Evolutionary conservation across 306 rosid genomes (phyloP), one percentile per base, ranked within the genome.

Genomic region (Acacia melanoxylon): DNA sequence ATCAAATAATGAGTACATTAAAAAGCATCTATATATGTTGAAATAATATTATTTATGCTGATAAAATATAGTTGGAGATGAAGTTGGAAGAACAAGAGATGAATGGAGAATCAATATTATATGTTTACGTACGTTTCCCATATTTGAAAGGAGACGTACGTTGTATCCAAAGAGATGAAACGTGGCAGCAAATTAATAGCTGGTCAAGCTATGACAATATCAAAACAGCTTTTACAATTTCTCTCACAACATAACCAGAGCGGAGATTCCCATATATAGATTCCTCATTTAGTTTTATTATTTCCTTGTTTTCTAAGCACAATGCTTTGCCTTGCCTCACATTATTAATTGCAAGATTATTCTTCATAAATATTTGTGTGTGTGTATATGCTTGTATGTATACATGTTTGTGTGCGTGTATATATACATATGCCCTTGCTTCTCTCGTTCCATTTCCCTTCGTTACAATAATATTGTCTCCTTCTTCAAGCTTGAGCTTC

Each of bases 271-370:
- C 15, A 58, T 10, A 56, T 4, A 11, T 20, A 54, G 0, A 10
- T n/a, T 56, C 62, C 27, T 5, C 25, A 0, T 52, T 52, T 52
- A 16, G 1, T 20, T 56, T 56, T 56, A 24, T 22, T 22, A 14
- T 58, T 24, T 80, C 79, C 75, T 27, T 83, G 82, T 78, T 33
- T 69, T 44, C 77, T 63, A 68, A 22, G 83, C 48, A 54, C 62
- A 20, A 69, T 19, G 0, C 67, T 12, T 31, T 62, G 11, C 80
- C 68, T 62, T 77, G 76, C 31, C n/a, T 83, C 59, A 42, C 44
- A 72, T 65, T 54, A 67, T 56, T 63, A 46, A 41, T 17, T 63
- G 51, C 33, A 19, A 35, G 40, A 42, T 20, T 10, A 54, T 66
- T n/a, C 41, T 37, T 37, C 41, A 37, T 37, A 37, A 37, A 6